Percentiles rank a stretch among this genome's conserved stretches.
phyloP scores from a whole-genome alignment of 2,329 filamentous ascomycete genomes.

The Hypoxylon sp. region DNA sequence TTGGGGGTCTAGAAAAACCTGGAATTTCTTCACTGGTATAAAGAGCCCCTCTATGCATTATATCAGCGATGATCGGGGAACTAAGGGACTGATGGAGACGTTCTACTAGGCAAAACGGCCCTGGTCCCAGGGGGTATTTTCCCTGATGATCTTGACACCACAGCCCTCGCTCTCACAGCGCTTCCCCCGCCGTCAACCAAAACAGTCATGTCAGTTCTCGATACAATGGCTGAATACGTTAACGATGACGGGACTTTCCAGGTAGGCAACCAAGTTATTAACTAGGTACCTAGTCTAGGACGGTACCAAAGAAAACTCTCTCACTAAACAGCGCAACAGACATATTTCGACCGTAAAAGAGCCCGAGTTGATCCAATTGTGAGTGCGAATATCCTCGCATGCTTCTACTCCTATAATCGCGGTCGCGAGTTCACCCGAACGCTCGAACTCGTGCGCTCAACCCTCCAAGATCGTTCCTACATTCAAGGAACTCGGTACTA shows the following conservation, averaged over 20 bases:
- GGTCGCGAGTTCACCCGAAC: slow-evolving; percentile 46
- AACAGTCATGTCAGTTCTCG: slow-evolving; percentile 13
- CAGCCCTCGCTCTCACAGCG: slow-evolving; percentile 51
- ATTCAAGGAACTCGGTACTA: slow-evolving; percentile 55
- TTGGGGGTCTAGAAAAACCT: slow-evolving; percentile 30
- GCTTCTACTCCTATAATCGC: slow-evolving; percentile 54
- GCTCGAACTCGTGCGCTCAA: slow-evolving; percentile 47
- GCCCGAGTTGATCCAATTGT: slow-evolving; percentile 53
- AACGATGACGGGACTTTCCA: slow-evolving; percentile 48
- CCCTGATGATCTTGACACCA: slow-evolving; percentile 57
- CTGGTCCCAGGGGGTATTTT: slow-evolving; percentile 51
- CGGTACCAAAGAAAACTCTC: not conserved
- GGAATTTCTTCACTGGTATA: slow-evolving; percentile 32
- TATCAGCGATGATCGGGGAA: slow-evolving; percentile 1
- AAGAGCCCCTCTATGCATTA: not conserved
- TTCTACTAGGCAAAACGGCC: slow-evolving; percentile 49
- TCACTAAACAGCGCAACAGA: slow-evolving; percentile 38
- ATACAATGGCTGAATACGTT: slow-evolving; percentile 40
- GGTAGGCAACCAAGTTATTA: slow-evolving; percentile 37
- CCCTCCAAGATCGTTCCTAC: slow-evolving; percentile 50
- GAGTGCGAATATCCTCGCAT: slow-evolving; percentile 54
- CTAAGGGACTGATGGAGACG: slow-evolving; percentile 23
- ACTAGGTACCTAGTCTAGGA: not conserved
- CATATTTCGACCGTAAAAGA: slow-evolving; percentile 52
- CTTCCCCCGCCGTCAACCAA: slow-evolving; percentile 42